These are phyloP conservation scores for Scheffersomyces titani DNA, from an alignment of 1,139 yeast genomes.

Conservation along the genomic window DNA sequence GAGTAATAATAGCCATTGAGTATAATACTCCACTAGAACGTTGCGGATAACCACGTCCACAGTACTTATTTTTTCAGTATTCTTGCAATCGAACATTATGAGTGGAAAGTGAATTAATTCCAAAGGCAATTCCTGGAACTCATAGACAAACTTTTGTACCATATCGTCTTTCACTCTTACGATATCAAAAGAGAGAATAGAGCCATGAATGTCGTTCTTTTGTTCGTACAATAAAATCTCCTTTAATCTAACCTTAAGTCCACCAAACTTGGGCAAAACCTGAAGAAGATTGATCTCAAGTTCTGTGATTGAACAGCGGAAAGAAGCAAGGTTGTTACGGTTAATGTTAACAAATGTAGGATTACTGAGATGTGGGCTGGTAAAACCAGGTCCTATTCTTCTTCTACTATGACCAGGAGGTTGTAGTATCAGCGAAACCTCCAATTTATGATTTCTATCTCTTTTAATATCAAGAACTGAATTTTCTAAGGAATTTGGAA, in stretches of 20 bases:
- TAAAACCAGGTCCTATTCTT: slow-evolving; percentile 10
- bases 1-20: slow-evolving; percentile 49
- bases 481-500: slow-evolving; percentile 17
- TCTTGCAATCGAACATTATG: slow-evolving; percentile 21
- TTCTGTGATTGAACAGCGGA: slow-evolving; percentile 23
- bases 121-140: slow-evolving; percentile 22
- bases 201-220: slow-evolving; percentile 35
- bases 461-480: slow-evolving; percentile 10
- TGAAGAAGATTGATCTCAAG: slow-evolving; percentile 25
- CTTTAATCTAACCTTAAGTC: slow-evolving; percentile 25
- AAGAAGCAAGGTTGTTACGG: slow-evolving; percentile 15
- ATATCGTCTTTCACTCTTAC: slow-evolving; percentile 17
- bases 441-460: background rate
- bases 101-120: slow-evolving; percentile 19
- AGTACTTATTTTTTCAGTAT: slow-evolving; percentile 18
- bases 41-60: slow-evolving; percentile 46
- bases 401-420: slow-evolving; percentile 9
- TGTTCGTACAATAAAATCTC: slow-evolving; percentile 31
- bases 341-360: slow-evolving; percentile 7
- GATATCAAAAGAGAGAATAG: slow-evolving; percentile 20
- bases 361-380: slow-evolving; percentile 4
- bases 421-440: background rate
- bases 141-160: slow-evolving; percentile 31
- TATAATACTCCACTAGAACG: slow-evolving; percentile 50
- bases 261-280: slow-evolving; percentile 48